Conservation (phyloP, 2,329 filamentous ascomycete species). For the Paraphaeosphaeria sporulosa region DNA sequence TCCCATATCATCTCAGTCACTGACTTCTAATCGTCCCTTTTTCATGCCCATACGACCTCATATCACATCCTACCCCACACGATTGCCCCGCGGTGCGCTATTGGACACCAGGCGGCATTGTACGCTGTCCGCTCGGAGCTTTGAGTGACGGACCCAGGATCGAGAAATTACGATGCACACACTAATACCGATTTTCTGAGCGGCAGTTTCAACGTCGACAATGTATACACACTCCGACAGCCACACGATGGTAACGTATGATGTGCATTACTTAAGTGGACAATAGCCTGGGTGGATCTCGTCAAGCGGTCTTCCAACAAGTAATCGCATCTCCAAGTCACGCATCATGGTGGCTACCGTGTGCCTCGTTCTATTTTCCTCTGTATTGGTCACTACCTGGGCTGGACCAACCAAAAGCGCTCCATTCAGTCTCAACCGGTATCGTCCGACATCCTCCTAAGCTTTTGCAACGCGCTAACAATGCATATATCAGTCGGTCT, state of each 20-base stretch:
- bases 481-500: slow-evolving; percentile 7
- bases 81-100: neutral
- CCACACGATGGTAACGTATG: neutral
- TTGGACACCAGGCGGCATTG: neutral
- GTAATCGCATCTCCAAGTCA: neutral
- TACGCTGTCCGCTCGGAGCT: neutral
- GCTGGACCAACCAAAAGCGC: slow-evolving; percentile 17
- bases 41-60: neutral
- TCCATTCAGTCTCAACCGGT: slow-evolving; percentile 19
- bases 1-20: slow-evolving; percentile 3
- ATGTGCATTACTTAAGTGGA: neutral
- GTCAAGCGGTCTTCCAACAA: neutral
- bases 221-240: neutral
- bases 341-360: slow-evolving; percentile 3
- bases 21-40: neutral
- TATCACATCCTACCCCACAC: neutral
- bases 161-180: neutral
- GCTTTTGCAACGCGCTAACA: neutral
- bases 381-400: slow-evolving; percentile 21
- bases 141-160: neutral
- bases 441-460: neutral
- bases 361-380: slow-evolving; percentile 10
- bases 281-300: neutral
- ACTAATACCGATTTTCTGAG: neutral
- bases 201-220: neutral